Conservation (phyloP, 257 asterid genomes). For the Nicotiana benthamiana region DNA sequence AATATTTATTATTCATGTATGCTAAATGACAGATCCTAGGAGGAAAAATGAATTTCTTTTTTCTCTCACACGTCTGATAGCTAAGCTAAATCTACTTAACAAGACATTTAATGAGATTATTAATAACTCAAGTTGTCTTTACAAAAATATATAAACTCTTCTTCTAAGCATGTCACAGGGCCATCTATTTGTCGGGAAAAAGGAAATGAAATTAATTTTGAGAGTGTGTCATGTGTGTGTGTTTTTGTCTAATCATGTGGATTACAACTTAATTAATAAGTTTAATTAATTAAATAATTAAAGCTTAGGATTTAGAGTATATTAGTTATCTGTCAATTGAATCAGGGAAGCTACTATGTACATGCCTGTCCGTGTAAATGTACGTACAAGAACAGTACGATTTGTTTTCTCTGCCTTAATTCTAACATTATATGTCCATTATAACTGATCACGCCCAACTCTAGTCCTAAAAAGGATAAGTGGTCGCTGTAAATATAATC, state of each 20-base stretch:
- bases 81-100: constrained; percentile 1
- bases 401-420: not conserved
- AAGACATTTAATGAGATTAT: not conserved
- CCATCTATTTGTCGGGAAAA: constrained; percentile 4
- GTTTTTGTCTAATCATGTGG: constrained; percentile 7
- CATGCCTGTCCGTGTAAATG: not conserved
- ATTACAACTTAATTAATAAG: not conserved
- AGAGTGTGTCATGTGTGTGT: not conserved
- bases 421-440: not conserved
- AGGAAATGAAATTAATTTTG: not conserved
- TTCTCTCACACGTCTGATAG: constrained; percentile 2
- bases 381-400: not conserved
- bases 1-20: not conserved
- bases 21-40: not conserved
- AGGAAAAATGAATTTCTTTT: not conserved
- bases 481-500: too few relatives aligned
- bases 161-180: not conserved
- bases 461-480: too few relatives aligned
- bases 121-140: not conserved
- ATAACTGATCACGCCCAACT: too few relatives aligned
- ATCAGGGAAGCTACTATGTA: not conserved
- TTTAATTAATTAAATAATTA: not conserved
- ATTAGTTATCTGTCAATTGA: not conserved
- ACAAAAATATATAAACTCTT: not conserved
- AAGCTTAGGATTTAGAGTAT: not conserved